Base-by-base conservation (phyloP, 108 stramenopile genomes). In the Cyclotella sp. region DNA sequence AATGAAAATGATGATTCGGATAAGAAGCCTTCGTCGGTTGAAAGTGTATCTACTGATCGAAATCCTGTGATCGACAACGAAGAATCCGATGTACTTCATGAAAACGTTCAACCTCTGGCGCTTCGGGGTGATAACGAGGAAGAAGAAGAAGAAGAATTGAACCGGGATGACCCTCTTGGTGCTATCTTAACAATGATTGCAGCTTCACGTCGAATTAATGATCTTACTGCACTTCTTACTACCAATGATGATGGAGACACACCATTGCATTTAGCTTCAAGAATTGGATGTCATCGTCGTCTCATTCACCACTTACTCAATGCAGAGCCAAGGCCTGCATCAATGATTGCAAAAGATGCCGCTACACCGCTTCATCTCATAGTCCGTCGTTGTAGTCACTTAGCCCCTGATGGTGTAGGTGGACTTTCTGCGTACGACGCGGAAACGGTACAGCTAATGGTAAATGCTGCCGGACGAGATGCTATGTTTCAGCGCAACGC, bases 181-280 rank as follows among this genome's bases (percentile, higher is more conserved):
- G 54, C 42, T 4, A 55, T 70, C 7, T 3, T 28, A 43, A 55
- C 57, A 4, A 57, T 70, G 55, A 70, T 70, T 26, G 28, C 10
- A 8, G 8, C 47, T 30, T 49, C 45, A 1, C 13, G 13, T 19
- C 9, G 27, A 2, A 53, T 0, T 19, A 28, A 68, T 53, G 47
- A 30, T 21, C 30, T 29, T 26, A n/a, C 39, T 14, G 67, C 67
- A 16, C 30, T 68, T 11, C 8, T 16, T 13, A 52, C 51, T 28
- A 22, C 67, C n/a, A 54, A 70, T 19, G 69, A 70, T 26, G 69
- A 70, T 10, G 69, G 55, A 21, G 69, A 70, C 21, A 70, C 69
- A 42, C 55, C 69, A 47, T 34, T 72, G 45, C 71, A 72, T 27
- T n/a, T 28, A 15, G 71, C 71, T 13, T 29, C 60, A 21, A 24